A percentile compares a stretch with the other conserved stretches of the same genome.
Conservation (phyloP, 768 basidiomycete genomes). For the Pleurotus djamor region DNA sequence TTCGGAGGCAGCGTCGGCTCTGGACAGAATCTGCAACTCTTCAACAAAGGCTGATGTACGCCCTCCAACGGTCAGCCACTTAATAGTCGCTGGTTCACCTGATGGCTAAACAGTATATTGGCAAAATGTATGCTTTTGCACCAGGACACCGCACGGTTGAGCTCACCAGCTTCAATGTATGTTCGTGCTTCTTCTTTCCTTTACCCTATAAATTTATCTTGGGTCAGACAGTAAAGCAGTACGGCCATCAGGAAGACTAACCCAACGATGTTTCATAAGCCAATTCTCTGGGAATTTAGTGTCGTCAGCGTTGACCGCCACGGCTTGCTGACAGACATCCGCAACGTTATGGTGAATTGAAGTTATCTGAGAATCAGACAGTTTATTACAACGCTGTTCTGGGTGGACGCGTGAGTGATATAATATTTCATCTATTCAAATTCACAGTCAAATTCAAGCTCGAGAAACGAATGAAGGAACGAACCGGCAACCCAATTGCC, state of each 20-base stretch:
- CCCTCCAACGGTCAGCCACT: constrained; percentile 74
- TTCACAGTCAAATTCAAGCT: not conserved
- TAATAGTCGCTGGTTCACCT: constrained; percentile 69
- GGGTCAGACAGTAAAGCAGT: not conserved
- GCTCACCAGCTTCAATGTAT: constrained; percentile 45
- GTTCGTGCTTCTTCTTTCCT: constrained; percentile 46
- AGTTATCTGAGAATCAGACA: constrained; percentile 46
- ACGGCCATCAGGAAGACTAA: constrained; percentile 18
- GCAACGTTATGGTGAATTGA: constrained; percentile 50
- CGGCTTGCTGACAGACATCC: constrained; percentile 58
- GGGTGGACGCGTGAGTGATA: constrained; percentile 77
- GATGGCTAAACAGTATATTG: constrained; percentile 45
- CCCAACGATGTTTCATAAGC: constrained; percentile 73
- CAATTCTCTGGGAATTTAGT: constrained; percentile 63
- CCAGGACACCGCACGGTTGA: not conserved
- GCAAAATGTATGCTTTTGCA: not conserved
- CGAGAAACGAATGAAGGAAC: constrained; percentile 7
- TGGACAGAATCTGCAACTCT: constrained; percentile 51
- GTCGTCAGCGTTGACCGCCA: constrained; percentile 70
- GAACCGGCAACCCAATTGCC: constrained; percentile 83
- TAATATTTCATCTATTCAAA: constrained; percentile 58
- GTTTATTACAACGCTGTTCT: constrained; percentile 57
- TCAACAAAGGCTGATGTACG: constrained; percentile 72
- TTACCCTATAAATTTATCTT: constrained; percentile 39
- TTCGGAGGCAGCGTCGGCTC: constrained; percentile 7